Evolutionary conservation across 1,284 basidiomycete species (phyloP).

Genomic region (Rhodotorula sp.): DNA sequence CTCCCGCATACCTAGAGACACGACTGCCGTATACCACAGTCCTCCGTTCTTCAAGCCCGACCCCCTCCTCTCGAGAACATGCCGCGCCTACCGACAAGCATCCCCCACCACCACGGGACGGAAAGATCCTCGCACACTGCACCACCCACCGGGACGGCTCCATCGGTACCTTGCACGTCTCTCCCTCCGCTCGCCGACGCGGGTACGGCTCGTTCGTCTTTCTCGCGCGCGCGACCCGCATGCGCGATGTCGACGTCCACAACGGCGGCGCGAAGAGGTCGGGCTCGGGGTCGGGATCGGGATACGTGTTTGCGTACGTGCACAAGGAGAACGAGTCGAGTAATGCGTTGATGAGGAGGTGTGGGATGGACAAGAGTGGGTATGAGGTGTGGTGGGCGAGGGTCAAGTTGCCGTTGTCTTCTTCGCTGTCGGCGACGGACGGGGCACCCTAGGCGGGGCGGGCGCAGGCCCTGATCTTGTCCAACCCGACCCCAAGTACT

Average conservation of each 20-base stretch:
- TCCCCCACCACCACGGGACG: background rate
- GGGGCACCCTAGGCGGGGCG: background rate
- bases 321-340: conserved; percentile 14
- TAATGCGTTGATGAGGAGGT: conserved; percentile 16
- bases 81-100: too few relatives aligned
- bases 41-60: background rate
- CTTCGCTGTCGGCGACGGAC: background rate
- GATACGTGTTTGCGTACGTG: conserved; percentile 24
- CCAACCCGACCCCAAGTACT: too few relatives aligned
- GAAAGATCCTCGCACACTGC: conserved; percentile 18
- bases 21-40: conserved; percentile 14
- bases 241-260: background rate
- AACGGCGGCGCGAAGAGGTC: too few relatives aligned
- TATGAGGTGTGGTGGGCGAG: conserved; percentile 22
- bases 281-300: background rate
- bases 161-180: conserved; percentile 24
- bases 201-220: conserved; percentile 9
- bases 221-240: conserved; percentile 9
- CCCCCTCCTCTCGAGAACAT: background rate
- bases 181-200: background rate
- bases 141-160: conserved; percentile 34
- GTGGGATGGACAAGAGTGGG: conserved; percentile 11
- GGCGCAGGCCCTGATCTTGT: background rate
- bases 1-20: conserved; percentile 14
- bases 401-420: conserved; percentile 9